Conservation (phyloP, 768 basidiomycete genomes). For the Holtermannia corniformis region DNA sequence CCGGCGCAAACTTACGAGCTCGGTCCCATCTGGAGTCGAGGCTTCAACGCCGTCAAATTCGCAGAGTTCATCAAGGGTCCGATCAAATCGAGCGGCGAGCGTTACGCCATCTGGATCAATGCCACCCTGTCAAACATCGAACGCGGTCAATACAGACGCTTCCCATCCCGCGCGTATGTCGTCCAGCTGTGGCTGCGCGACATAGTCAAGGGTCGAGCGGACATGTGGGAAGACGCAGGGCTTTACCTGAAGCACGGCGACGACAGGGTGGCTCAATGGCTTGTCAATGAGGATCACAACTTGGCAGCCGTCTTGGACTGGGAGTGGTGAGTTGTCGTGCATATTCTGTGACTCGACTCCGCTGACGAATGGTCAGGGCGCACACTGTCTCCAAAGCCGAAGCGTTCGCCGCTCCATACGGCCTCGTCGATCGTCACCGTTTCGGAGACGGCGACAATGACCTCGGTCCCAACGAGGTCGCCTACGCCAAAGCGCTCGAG, state of each 20-base stretch:
- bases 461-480: too few relatives aligned
- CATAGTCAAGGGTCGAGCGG: background rate
- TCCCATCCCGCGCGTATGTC: conserved; percentile 1
- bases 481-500: conserved; percentile 2
- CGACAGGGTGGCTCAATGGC: conserved; percentile 27
- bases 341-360: too few relatives aligned
- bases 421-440: too few relatives aligned
- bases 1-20: background rate
- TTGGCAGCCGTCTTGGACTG: conserved; percentile 34
- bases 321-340: conserved; percentile 33
- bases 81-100: background rate
- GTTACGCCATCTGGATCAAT: background rate
- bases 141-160: background rate
- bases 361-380: background rate
- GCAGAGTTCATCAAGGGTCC: background rate
- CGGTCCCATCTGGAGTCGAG: background rate
- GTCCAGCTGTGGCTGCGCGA: conserved; percentile 3
- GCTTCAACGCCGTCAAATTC: background rate
- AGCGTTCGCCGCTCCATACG: too few relatives aligned
- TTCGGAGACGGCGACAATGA: too few relatives aligned
- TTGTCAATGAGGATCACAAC: conserved; percentile 22
- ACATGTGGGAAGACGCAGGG: background rate
- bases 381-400: too few relatives aligned
- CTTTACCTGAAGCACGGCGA: conserved; percentile 21
- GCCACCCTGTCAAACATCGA: background rate